A percentile compares a stretch with the other conserved stretches of the same genome.
Conservation (phyloP, 2,329 filamentous ascomycete genomes). For the Pestalotiopsis sp. region DNA sequence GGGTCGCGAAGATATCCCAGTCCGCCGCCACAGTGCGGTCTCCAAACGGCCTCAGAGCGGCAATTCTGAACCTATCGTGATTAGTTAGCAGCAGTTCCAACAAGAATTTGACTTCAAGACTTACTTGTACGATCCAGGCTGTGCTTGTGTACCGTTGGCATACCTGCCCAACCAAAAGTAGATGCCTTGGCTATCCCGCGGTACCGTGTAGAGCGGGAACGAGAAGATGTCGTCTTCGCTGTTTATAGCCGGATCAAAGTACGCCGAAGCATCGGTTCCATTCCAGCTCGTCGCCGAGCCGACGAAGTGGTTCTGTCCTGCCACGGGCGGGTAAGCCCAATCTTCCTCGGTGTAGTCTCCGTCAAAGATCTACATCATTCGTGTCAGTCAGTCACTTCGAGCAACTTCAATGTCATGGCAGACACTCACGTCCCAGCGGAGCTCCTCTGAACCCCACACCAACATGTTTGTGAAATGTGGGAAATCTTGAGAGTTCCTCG, state of each 20-base stretch:
- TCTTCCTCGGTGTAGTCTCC: conserved; percentile 38
- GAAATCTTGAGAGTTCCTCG: conserved; percentile 26
- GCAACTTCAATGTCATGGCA: neutral
- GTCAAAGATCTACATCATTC: conserved; percentile 36
- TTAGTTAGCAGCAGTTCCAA: neutral
- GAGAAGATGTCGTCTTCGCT: conserved; percentile 40
- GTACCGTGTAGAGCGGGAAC: conserved; percentile 38
- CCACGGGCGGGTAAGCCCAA: conserved; percentile 44
- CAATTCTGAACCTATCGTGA: neutral
- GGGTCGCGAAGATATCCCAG: conserved; percentile 1
- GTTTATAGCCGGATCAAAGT: conserved; percentile 37
- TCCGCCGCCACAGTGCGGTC: neutral
- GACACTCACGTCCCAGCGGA: conserved; percentile 29
- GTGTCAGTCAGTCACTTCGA: neutral
- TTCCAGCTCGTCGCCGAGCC: conserved; percentile 44
- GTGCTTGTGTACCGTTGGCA: conserved; percentile 42
- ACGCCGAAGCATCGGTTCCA: conserved; percentile 31
- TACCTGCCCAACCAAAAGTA: conserved; percentile 47
- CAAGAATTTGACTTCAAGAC: neutral
- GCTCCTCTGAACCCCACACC: conserved; percentile 27
- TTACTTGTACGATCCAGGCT: conserved; percentile 43
- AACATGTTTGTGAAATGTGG: conserved; percentile 23
- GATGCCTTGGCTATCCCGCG: conserved; percentile 32
- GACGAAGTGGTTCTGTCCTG: conserved; percentile 41
- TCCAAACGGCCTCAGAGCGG: neutral